Evolutionary conservation across 768 basidiomycete species (phyloP).

Genomic region (Pisolithus microcarpus): DNA sequence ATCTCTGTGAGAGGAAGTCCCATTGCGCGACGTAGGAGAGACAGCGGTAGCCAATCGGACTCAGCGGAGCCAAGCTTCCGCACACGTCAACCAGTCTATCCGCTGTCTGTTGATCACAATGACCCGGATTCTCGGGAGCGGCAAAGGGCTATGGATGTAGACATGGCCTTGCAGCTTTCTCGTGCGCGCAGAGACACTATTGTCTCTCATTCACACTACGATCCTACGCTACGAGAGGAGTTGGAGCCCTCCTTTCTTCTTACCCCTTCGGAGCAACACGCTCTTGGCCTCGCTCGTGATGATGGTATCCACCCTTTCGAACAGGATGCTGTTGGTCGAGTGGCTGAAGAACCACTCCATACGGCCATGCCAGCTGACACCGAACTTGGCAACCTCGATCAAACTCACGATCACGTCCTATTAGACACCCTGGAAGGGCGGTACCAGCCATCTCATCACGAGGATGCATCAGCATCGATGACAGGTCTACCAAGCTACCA

Average conservation of each 20-base stretch:
- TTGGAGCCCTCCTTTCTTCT: constrained; percentile 31
- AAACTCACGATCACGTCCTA: constrained; percentile 43
- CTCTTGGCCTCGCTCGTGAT: constrained; percentile 35
- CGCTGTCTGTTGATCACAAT: constrained; percentile 57
- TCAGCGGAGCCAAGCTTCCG: constrained; percentile 34
- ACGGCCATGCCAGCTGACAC: constrained; percentile 24
- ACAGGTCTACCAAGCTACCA: constrained; percentile 66
- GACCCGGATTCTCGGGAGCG: constrained; percentile 76
- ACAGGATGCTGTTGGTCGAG: constrained; percentile 5
- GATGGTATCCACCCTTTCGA: constrained; percentile 14
- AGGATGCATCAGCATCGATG: constrained; percentile 20
- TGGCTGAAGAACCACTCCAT: constrained; percentile 3
- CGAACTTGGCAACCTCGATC: constrained; percentile 31
- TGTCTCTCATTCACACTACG: constrained; percentile 29
- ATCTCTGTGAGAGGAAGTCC: constrained; percentile 35
- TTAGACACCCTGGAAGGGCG: constrained; percentile 24
- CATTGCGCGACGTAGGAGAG: constrained; percentile 31
- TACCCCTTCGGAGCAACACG: constrained; percentile 45
- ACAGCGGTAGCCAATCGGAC: constrained; percentile 34
- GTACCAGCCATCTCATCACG: constrained; percentile 23
- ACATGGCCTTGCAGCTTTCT: constrained; percentile 80
- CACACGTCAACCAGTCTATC: constrained; percentile 50
- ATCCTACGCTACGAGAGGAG: constrained; percentile 23
- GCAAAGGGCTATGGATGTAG: constrained; percentile 89
- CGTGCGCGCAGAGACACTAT: constrained; percentile 62